These are phyloP conservation scores for Byssothecium circinans DNA, from an alignment of 2,329 filamentous ascomycete species.

Conservation along the genomic window DNA sequence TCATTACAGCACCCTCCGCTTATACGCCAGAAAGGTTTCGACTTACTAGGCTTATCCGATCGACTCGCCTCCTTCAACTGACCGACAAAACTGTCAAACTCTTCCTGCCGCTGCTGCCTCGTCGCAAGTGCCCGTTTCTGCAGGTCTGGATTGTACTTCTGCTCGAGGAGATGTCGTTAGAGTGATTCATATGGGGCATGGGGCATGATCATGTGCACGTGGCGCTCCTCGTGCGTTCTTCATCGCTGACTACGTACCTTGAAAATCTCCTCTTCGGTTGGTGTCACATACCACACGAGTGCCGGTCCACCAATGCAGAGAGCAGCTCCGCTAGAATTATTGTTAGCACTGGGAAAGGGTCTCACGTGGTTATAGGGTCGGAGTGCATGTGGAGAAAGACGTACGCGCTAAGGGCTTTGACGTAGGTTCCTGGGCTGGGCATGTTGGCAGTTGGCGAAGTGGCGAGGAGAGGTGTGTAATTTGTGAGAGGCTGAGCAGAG, in stretches of 20 bases:
- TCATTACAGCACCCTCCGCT: not conserved
- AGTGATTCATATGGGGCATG: conserved; percentile 5
- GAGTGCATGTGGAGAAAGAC: conserved; percentile 11
- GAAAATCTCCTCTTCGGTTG: conserved; percentile 90
- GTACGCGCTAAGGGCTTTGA: conserved; percentile 41
- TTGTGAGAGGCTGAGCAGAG: too few species aligned
- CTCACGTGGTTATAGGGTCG: too few species aligned
- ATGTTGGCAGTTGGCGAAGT: conserved; percentile 15
- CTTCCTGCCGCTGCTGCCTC: conserved; percentile 72
- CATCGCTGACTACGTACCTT: conserved; percentile 44
- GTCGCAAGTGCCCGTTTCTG: conserved; percentile 83
- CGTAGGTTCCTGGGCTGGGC: conserved; percentile 31
- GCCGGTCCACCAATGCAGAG: conserved; percentile 84
- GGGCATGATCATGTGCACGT: conserved; percentile 18
- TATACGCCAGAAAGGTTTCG: not conserved
- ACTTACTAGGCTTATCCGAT: conserved; percentile 85
- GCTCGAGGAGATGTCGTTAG: not conserved
- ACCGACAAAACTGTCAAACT: conserved; percentile 85
- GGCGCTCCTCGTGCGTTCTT: conserved; percentile 4
- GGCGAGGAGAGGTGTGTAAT: not conserved
- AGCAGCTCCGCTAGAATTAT: conserved; percentile 62
- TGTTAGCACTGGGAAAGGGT: conserved; percentile 18
- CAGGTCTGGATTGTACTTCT: conserved; percentile 92
- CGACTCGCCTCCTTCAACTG: conserved; percentile 87
- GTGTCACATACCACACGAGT: conserved; percentile 76